Percentiles rank a stretch among this genome's conserved stretches.
phyloP scores from a whole-genome alignment of 352 stramenopile species.

The Pythium folliculosum region DNA sequence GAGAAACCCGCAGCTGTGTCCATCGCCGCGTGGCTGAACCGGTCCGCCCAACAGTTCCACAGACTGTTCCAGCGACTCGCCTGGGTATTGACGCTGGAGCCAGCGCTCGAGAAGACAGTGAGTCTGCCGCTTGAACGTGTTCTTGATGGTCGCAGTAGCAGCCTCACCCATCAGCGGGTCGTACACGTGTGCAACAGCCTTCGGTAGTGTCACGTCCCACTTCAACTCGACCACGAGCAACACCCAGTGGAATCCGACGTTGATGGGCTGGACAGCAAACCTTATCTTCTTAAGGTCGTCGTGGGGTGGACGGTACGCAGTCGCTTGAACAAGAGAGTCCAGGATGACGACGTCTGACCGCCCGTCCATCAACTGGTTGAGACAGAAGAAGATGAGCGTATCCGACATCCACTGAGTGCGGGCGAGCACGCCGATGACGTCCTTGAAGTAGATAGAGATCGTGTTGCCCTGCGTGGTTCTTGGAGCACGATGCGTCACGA shows the following conservation, averaged over 20 bases:
- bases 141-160: neutral
- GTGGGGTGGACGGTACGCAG: neutral
- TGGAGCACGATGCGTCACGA: neutral
- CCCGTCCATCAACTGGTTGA: neutral
- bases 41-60: neutral
- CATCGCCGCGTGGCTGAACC: neutral
- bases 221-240: neutral
- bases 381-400: neutral
- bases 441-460: neutral
- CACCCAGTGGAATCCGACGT: neutral
- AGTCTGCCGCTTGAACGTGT: neutral
- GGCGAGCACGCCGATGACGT: neutral
- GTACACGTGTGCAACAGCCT: neutral
- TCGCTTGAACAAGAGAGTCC: neutral
- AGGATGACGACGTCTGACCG: neutral
- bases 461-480: neutral
- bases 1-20: neutral
- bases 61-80: neutral
- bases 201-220: neutral
- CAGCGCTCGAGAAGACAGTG: conserved; percentile 1
- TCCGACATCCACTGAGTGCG: neutral
- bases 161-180: neutral
- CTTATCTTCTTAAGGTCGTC: neutral
- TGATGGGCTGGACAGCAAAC: neutral
- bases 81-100: neutral